These are phyloP conservation scores for Kwoniella bestiolae DNA, from an alignment of 768 basidiomycete genomes.

Conservation along the genomic window DNA sequence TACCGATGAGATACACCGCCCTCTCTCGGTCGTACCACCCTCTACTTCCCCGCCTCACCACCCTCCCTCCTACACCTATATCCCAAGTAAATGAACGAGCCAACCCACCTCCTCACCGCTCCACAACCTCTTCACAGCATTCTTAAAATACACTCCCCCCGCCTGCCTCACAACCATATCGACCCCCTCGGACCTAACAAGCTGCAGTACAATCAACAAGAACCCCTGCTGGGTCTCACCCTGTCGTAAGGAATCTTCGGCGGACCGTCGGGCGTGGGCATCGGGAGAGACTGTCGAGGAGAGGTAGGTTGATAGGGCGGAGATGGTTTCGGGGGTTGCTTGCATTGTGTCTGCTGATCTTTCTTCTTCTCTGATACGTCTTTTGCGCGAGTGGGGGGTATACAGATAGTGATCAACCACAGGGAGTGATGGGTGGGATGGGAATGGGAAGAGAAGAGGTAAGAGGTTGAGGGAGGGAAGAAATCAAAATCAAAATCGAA, in stretches of 20 bases:
- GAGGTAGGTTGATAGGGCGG: constrained; percentile 52
- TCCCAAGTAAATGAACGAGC: not conserved
- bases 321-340: constrained; percentile 41
- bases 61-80: not conserved
- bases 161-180: constrained; percentile 74
- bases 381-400: too few species aligned
- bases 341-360: constrained; percentile 25
- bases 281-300: constrained; percentile 71
- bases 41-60: not conserved
- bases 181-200: constrained; percentile 67
- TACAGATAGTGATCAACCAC: not conserved
- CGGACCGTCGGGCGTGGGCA: constrained; percentile 73
- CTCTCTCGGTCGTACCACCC: too few species aligned
- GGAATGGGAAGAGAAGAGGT: not conserved
- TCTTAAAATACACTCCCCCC: constrained; percentile 90
- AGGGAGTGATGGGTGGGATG: not conserved
- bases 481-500: not conserved
- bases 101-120: constrained; percentile 68
- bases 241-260: constrained; percentile 74
- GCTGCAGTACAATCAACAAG: constrained; percentile 72
- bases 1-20: too few species aligned
- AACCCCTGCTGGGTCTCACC: constrained; percentile 78
- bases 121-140: constrained; percentile 84
- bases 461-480: not conserved
- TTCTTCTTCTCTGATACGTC: not conserved